Percentiles rank a stretch among this genome's conserved stretches.
These are phyloP conservation scores for Cladophialophora bantiana DNA, from an alignment of 2,329 filamentous ascomycete species.

Conservation along the genomic window DNA sequence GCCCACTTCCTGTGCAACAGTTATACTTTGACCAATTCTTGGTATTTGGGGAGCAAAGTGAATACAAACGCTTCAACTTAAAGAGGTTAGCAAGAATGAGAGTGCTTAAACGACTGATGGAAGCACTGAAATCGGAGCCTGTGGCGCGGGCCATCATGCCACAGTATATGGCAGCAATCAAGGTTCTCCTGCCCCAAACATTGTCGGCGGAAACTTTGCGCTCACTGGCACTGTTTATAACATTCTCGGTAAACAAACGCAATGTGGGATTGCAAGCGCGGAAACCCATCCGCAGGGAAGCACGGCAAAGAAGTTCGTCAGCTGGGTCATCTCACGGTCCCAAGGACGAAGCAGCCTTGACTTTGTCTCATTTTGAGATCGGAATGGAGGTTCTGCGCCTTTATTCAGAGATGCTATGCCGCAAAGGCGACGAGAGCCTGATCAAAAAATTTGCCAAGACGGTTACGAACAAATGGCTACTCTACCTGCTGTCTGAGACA, in stretches of 20 bases:
- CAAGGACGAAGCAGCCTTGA: constrained; percentile 41
- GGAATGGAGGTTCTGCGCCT: constrained; percentile 77
- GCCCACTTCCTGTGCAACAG: constrained; percentile 76
- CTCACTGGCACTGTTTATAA: constrained; percentile 88
- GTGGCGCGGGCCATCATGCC: constrained; percentile 75
- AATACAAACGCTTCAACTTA: constrained; percentile 90
- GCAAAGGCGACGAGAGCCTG: constrained; percentile 69
- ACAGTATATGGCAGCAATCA: constrained; percentile 79
- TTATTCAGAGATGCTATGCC: constrained; percentile 79
- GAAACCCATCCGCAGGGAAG: constrained; percentile 51
- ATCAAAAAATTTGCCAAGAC: constrained; percentile 90
- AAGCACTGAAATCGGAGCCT: constrained; percentile 85
- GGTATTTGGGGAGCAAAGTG: constrained; percentile 86
- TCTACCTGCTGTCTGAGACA: constrained; percentile 88
- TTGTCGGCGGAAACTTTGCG: constrained; percentile 85
- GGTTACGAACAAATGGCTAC: constrained; percentile 95
- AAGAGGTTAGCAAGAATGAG: constrained; percentile 87
- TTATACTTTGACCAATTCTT: constrained; percentile 93
- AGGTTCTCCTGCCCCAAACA: constrained; percentile 78
- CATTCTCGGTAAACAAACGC: constrained; percentile 81
- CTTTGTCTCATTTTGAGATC: constrained; percentile 69
- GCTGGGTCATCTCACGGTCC: constrained; percentile 43
- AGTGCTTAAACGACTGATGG: constrained; percentile 86
- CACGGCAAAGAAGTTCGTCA: constrained; percentile 38
- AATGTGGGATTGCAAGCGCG: constrained; percentile 55